Evolutionary conservation across 306 rosid genomes (phyloP).

Genomic region (barrel medic (Medicago truncatula)): DNA sequence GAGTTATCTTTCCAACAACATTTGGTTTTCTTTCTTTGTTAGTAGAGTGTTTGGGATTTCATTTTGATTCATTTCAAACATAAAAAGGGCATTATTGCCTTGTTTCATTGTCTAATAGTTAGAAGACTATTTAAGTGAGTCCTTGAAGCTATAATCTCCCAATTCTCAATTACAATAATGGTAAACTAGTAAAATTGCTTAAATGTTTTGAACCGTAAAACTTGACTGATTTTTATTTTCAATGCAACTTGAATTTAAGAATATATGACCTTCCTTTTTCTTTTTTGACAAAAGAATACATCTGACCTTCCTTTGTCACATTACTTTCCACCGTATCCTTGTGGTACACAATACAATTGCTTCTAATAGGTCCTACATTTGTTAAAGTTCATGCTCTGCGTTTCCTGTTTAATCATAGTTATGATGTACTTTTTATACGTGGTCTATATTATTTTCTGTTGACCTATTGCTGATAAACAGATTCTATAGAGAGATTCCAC

Average conservation of each 20-base stretch:
- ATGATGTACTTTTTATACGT: constrained; percentile 16
- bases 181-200: constrained; percentile 2
- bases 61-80: constrained; percentile 15
- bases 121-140: constrained; percentile 4
- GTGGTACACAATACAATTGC: constrained; percentile 17
- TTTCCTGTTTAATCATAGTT: constrained; percentile 22
- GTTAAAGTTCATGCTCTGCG: constrained; percentile 4
- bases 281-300: too few species aligned
- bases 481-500: constrained; percentile 97
- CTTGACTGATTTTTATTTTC: neutral
- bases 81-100: neutral
- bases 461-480: constrained; percentile 55
- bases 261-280: neutral
- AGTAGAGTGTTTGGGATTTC: constrained; percentile 13
- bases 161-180: constrained; percentile 25
- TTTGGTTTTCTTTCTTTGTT: constrained; percentile 19
- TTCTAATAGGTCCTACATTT: constrained; percentile 19
- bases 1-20: constrained; percentile 44
- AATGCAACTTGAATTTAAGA: constrained; percentile 15
- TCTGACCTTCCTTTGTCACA: constrained; percentile 1
- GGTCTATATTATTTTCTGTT: constrained; percentile 27
- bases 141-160: neutral
- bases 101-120: neutral
- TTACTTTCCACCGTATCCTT: neutral
- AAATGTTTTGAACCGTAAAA: constrained; percentile 1